Evolutionary conservation across 768 basidiomycete species (phyloP).

Genomic region (Lactarius psammicola): DNA sequence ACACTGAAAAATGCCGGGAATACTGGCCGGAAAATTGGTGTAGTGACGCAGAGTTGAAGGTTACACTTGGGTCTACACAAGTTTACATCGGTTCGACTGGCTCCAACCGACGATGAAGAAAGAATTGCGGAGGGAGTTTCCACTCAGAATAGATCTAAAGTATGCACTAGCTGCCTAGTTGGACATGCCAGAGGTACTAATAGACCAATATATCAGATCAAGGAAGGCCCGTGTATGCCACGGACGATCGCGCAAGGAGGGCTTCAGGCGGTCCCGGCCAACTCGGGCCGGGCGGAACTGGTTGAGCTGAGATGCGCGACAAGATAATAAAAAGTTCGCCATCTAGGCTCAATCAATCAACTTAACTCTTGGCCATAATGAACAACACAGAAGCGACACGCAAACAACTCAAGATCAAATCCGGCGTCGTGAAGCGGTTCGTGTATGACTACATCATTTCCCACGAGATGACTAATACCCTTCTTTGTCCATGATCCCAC

Average conservation of each 20-base stretch:
- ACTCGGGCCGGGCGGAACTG: neutral
- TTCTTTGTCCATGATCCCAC: no score
- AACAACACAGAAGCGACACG: slow-evolving; percentile 46
- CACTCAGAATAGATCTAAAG: neutral
- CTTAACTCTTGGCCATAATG: slow-evolving; percentile 37
- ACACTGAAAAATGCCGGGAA: neutral
- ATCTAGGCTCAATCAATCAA: no score
- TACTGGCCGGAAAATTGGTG: neutral
- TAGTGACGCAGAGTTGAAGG: neutral
- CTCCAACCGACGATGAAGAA: neutral
- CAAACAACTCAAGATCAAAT: slow-evolving; percentile 77
- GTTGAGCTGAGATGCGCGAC: neutral
- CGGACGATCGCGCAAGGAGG: no score
- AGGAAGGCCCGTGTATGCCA: no score
- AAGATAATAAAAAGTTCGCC: neutral
- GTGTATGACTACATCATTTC: slow-evolving; percentile 16
- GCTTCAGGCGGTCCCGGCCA: neutral
- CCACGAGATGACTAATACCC: neutral
- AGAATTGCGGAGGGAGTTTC: no score
- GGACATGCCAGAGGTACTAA: no score
- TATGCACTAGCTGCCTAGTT: no score
- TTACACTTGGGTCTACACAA: no score
- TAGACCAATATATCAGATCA: no score
- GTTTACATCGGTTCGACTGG: neutral
- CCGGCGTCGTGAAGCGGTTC: slow-evolving; percentile 64